A percentile compares a stretch with the other conserved stretches of the same genome.
Conservation (phyloP, 2,329 filamentous ascomycete species). For the Cytospora piceicola region DNA sequence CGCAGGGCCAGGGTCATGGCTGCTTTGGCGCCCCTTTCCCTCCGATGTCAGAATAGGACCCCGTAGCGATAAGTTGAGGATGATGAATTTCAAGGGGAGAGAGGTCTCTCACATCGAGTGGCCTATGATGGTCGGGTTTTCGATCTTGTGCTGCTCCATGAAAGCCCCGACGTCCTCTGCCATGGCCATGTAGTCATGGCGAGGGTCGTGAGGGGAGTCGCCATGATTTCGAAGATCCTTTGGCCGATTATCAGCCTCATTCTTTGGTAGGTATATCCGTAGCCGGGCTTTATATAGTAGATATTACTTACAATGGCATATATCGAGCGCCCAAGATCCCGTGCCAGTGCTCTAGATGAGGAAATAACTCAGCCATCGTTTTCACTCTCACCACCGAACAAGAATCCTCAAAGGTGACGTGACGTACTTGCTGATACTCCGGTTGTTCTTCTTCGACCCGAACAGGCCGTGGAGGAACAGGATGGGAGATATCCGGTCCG, state of each 20-base stretch:
- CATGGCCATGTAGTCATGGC: slow-evolving; percentile 82
- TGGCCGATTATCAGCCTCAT: neutral
- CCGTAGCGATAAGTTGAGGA: neutral
- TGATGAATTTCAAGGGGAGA: neutral
- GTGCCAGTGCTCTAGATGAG: slow-evolving; percentile 70
- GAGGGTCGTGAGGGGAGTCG: slow-evolving; percentile 75
- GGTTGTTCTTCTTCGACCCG: slow-evolving; percentile 93
- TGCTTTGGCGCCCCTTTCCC: slow-evolving; percentile 83
- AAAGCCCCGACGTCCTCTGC: slow-evolving; percentile 83
- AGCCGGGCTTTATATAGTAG: neutral
- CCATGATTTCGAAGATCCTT: slow-evolving; percentile 93
- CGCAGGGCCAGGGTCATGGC: slow-evolving; percentile 85
- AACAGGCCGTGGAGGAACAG: slow-evolving; percentile 92
- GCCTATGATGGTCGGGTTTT: slow-evolving; percentile 77
- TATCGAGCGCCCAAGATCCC: slow-evolving; percentile 77
- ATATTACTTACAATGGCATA: slow-evolving; percentile 71
- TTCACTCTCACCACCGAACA: neutral
- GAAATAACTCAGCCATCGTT: slow-evolving; percentile 9
- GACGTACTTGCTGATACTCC: slow-evolving; percentile 84
- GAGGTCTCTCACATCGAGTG: slow-evolving; percentile 78
- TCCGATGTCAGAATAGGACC: neutral
- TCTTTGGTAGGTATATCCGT: neutral
- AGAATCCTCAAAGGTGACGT: neutral
- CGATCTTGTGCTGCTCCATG: slow-evolving; percentile 71
- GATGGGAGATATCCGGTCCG: slow-evolving; percentile 61